These are phyloP conservation scores for Floccularia luteovirens DNA, from an alignment of 768 basidiomycete genomes.

Conservation along the genomic window DNA sequence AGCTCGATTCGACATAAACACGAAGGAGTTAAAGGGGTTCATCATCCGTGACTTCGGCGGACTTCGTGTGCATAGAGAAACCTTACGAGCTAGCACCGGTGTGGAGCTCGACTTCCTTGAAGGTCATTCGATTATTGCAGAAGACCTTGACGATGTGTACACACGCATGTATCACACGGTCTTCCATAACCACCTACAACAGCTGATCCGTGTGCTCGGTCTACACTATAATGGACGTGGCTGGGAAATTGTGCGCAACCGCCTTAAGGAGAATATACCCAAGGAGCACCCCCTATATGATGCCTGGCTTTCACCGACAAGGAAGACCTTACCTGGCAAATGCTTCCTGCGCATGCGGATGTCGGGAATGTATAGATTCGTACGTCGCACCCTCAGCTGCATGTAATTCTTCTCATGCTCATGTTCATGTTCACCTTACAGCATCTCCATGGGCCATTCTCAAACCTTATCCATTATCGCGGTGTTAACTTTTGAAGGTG, in stretches of 20 bases:
- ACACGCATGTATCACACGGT: constrained; percentile 51
- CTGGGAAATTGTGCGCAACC: constrained; percentile 41
- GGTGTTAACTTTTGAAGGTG: constrained; percentile 16
- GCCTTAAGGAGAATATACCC: constrained; percentile 36
- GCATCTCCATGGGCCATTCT: constrained; percentile 49
- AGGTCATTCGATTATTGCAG: constrained; percentile 42
- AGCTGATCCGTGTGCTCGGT: constrained; percentile 47
- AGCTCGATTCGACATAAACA: constrained; percentile 40
- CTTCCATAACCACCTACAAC: constrained; percentile 54
- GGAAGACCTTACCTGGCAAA: constrained; percentile 42
- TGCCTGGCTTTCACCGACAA: constrained; percentile 43
- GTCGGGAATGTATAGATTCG: constrained; percentile 47
- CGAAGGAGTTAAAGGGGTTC: constrained; percentile 45
- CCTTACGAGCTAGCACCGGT: constrained; percentile 40
- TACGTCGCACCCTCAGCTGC: constrained; percentile 22
- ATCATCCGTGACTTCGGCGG: constrained; percentile 55
- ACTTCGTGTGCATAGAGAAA: constrained; percentile 42
- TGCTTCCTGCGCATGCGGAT: constrained; percentile 54
- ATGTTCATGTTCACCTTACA: constrained; percentile 11
- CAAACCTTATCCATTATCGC: constrained; percentile 45
- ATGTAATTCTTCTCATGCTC: constrained; percentile 1
- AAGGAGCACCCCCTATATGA: constrained; percentile 34
- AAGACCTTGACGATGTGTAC: constrained; percentile 47
- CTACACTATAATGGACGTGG: constrained; percentile 50
- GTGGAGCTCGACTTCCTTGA: constrained; percentile 38